Evolutionary conservation across 176 grass and related monocot species (phyloP), one percentile per base, ranked within the genome.

Genomic region (Eragrostis nindensis): DNA sequence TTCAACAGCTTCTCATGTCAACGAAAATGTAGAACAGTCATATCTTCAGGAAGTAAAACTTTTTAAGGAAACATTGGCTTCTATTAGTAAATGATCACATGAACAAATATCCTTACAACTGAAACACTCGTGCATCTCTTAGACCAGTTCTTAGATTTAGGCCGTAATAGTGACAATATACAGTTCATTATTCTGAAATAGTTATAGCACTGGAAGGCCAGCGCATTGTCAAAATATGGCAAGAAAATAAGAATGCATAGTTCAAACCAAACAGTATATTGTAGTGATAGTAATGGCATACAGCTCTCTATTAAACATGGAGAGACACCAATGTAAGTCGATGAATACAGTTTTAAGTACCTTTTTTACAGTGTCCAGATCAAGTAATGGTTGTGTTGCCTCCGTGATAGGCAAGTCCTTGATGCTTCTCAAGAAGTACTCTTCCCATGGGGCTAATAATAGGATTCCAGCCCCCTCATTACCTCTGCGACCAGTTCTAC

Each of bases 401-500:
- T 94, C 90, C 74, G 85, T 83, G 71, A 97, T 92, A 32, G 92
- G 95, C 74, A 94, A 80, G 72, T 97, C 85, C 83, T 94, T 83
- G 67, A 94, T 89, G 72, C 85, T 89, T 77, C 87, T 92, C 46
- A 97, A 87, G 80, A 97, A 94, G 84, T 90, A 97, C 16, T 87
- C 92, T 85, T 97, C 90, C 95, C 90, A 97, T 65, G 87, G 92
- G 82, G 94, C 87, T 87, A 94, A 89, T 43, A 97, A 79, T 70
- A 97, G 77, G 71, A 94, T 72, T 66, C 94, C 95, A 16, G 79
- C 76, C 74, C 94, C 94, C 77, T 97, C 89, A 11, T 92, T 92
- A 69, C 94, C 94, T 94, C 71, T 91, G 66, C 95, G 87, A n/a
- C 95, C 95, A 75, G 90, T 98, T 89, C 92, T 98, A 83, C 95